phyloP scores from a whole-genome alignment of 2,329 filamentous ascomycete species.

The Fusarium sp. region DNA sequence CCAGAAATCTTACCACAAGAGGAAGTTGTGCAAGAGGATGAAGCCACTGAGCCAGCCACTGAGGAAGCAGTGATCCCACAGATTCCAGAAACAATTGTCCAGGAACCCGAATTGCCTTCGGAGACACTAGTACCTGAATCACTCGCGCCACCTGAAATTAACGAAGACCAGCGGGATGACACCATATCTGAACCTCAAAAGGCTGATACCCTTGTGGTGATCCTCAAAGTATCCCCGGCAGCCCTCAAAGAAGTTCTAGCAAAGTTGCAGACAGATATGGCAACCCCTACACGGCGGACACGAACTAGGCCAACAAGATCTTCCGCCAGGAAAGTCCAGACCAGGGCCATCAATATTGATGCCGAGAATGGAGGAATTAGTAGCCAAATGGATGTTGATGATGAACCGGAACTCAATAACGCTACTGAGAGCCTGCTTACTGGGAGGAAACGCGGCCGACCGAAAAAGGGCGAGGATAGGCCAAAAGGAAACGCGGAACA shows the following conservation, averaged over 20 bases:
- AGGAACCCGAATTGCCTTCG: neutral
- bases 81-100: neutral
- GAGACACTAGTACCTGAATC: neutral
- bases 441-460: constrained; percentile 46
- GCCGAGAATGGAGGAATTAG: constrained; percentile 2
- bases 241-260: constrained; percentile 7
- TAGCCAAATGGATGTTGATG: neutral
- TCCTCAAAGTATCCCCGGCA: constrained; percentile 20
- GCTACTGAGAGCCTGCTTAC: constrained; percentile 21
- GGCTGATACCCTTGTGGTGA: constrained; percentile 11
- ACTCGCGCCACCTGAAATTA: neutral
- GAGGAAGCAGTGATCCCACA: neutral
- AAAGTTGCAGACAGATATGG: neutral
- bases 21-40: neutral
- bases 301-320: constrained; percentile 21
- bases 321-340: constrained; percentile 21
- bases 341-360: neutral
- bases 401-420: neutral
- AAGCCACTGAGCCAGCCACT: neutral
- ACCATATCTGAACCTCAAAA: neutral
- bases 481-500: constrained; percentile 18
- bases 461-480: constrained; percentile 26
- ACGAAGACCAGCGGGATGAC: neutral
- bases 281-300: constrained; percentile 23
- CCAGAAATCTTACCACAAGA: neutral